Evolutionary conservation across 305 asterid species (phyloP).

Genomic region (Petunia hybrid): DNA sequence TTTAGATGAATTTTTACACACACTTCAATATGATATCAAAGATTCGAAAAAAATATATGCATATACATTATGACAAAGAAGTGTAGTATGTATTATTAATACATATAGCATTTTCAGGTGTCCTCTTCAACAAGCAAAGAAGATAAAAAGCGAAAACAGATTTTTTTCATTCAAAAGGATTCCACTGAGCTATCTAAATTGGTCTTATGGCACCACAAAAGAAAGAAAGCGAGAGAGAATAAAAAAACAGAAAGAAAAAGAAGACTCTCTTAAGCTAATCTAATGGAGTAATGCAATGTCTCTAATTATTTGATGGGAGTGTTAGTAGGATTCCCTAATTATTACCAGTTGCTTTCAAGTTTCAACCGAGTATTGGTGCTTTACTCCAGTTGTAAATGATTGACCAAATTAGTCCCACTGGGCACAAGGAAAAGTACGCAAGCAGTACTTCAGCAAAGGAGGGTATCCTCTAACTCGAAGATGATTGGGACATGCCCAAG

Average conservation of each 20-base stretch:
- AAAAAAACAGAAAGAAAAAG: too few species aligned
- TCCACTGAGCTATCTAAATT: too few species aligned
- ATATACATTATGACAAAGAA: too few species aligned
- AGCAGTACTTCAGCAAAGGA: background rate
- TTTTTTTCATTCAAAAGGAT: background rate
- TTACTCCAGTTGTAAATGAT: background rate
- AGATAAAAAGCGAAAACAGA: background rate
- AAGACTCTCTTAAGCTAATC: background rate
- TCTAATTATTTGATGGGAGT: slow-evolving; percentile 25
- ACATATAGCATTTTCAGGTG: too few species aligned
- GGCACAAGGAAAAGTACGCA: background rate
- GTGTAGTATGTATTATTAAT: too few species aligned
- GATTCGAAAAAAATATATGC: too few species aligned
- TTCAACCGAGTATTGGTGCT: background rate
- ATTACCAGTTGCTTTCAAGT: background rate
- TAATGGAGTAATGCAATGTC: background rate
- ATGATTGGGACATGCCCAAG: background rate
- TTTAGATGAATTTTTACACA: too few species aligned
- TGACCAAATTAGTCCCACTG: too few species aligned
- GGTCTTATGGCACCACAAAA: too few species aligned
- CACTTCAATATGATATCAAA: too few species aligned
- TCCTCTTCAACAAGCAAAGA: background rate
- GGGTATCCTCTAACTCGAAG: background rate
- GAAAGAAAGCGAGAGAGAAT: too few species aligned
- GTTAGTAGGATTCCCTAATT: background rate